phyloP scores from a whole-genome alignment of 2,329 filamentous ascomycete species.

The Fusarium mangiferae region DNA sequence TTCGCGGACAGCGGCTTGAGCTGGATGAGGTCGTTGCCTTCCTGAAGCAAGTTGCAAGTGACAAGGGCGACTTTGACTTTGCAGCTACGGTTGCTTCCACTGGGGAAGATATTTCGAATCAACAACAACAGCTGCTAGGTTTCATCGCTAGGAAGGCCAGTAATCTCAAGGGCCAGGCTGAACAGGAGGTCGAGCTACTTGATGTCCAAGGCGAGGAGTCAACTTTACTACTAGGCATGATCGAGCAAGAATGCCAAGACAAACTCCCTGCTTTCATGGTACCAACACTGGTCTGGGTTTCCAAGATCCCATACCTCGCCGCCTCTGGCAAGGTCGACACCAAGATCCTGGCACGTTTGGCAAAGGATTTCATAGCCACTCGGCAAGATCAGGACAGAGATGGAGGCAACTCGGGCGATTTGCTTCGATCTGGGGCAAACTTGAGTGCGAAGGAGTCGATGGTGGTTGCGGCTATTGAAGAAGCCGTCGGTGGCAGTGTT shows the following conservation, averaged over 20 bases:
- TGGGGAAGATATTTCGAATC: not conserved
- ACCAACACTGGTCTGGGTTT: slow-evolving; percentile 2
- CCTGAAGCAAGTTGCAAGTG: not conserved
- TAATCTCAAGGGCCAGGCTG: not conserved
- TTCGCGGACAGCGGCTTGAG: slow-evolving; percentile 23
- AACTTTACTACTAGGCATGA: not conserved
- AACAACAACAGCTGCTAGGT: not conserved
- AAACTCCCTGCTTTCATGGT: slow-evolving; percentile 24
- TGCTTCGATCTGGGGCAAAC: rapidly evolving
- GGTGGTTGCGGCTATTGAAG: not conserved
- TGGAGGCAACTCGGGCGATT: rapidly evolving
- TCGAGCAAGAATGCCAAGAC: slow-evolving; percentile 1
- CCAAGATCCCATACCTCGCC: slow-evolving; percentile 17
- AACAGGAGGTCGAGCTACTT: not conserved
- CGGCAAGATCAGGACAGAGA: not conserved
- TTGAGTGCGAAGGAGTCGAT: not conserved
- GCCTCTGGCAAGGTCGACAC: slow-evolving; percentile 26
- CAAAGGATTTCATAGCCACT: not conserved
- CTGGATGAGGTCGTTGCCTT: slow-evolving; percentile 17
- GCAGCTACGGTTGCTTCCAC: slow-evolving; percentile 16
- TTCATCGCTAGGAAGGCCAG: not conserved
- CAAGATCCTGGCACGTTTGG: slow-evolving; percentile 4
- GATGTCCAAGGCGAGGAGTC: not conserved
- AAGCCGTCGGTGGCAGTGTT: not conserved
- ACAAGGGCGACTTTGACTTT: slow-evolving; percentile 1